These are phyloP conservation scores for Fusarium nodosum DNA, from an alignment of 2,329 filamentous ascomycete species.

Conservation along the genomic window DNA sequence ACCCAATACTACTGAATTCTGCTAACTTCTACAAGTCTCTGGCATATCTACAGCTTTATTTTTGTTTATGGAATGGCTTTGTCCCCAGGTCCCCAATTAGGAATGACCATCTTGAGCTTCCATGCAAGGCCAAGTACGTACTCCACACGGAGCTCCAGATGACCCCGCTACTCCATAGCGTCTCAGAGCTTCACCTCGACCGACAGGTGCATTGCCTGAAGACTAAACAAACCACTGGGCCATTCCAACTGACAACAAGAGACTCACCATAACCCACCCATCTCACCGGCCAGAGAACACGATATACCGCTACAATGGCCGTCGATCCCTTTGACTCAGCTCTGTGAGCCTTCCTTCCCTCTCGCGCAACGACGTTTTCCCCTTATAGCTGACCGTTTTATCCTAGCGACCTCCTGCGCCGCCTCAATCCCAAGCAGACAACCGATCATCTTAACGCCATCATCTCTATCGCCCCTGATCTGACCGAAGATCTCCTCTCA, in stretches of 20 bases:
- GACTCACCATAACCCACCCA: background rate
- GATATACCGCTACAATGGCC: constrained; percentile 56
- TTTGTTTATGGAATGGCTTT: background rate
- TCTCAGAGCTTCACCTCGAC: constrained; percentile 41
- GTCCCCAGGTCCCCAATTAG: background rate
- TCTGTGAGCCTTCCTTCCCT: constrained; percentile 67
- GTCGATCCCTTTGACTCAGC: constrained; percentile 81
- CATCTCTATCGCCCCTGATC: constrained; percentile 87
- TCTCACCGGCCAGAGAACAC: background rate
- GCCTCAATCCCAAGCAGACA: constrained; percentile 94
- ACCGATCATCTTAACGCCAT: constrained; percentile 89
- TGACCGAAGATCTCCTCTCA: constrained; percentile 97
- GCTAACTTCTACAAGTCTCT: background rate
- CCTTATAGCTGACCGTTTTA: constrained; percentile 29
- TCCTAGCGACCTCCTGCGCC: constrained; percentile 94
- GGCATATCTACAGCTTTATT: background rate
- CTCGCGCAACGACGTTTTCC: constrained; percentile 12
- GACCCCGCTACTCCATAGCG: constrained; percentile 47
- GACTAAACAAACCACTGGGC: constrained; percentile 17
- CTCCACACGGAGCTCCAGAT: constrained; percentile 38
- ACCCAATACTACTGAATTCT: too few relatives aligned
- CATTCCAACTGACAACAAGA: constrained; percentile 1
- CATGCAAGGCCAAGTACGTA: constrained; percentile 32
- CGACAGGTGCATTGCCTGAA: constrained; percentile 16
- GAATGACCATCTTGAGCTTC: constrained; percentile 22